phyloP scores from a whole-genome alignment of 2,329 filamentous ascomycete genomes.

The Ceratocystis albifundus region DNA sequence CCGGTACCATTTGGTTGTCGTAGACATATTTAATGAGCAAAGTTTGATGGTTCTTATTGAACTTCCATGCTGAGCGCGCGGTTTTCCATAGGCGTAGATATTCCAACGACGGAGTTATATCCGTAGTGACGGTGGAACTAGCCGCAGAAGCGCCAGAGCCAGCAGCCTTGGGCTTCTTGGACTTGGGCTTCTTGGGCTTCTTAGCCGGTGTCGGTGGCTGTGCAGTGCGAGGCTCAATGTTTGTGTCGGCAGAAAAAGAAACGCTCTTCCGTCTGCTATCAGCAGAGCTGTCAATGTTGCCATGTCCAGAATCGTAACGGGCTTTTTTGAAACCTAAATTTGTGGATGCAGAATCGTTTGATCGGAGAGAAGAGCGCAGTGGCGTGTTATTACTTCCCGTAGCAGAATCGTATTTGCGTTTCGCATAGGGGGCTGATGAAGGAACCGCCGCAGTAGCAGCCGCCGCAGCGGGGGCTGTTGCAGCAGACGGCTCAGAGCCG shows the following conservation, averaged over 20 bases:
- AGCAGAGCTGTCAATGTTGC: constrained; percentile 20
- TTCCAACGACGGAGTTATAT: constrained; percentile 53
- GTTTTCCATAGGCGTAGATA: constrained; percentile 70
- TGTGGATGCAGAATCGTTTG: constrained; percentile 23
- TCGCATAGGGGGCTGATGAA: constrained; percentile 28
- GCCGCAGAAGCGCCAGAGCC: constrained; percentile 26
- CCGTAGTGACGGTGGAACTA: constrained; percentile 30
- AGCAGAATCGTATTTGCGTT: constrained; percentile 29
- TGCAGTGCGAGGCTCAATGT: constrained; percentile 28
- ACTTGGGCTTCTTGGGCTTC: constrained; percentile 30
- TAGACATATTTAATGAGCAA: constrained; percentile 75
- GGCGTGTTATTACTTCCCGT: constrained; percentile 19
- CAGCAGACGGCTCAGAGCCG: constrained; percentile 28
- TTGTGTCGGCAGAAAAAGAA: constrained; percentile 37
- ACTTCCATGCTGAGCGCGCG: constrained; percentile 69
- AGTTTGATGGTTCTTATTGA: constrained; percentile 87
- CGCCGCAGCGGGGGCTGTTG: neutral
- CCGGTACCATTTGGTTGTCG: constrained; percentile 57
- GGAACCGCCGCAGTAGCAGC: neutral
- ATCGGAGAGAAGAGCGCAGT: constrained; percentile 20
- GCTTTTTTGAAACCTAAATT: constrained; percentile 29
- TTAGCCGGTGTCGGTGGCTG: constrained; percentile 27
- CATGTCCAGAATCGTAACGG: constrained; percentile 24
- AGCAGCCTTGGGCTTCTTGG: constrained; percentile 34
- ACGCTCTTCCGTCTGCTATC: constrained; percentile 37